Evolutionary conservation across 441 rosid species (phyloP).

Genomic region (Euphorbia corollata): DNA sequence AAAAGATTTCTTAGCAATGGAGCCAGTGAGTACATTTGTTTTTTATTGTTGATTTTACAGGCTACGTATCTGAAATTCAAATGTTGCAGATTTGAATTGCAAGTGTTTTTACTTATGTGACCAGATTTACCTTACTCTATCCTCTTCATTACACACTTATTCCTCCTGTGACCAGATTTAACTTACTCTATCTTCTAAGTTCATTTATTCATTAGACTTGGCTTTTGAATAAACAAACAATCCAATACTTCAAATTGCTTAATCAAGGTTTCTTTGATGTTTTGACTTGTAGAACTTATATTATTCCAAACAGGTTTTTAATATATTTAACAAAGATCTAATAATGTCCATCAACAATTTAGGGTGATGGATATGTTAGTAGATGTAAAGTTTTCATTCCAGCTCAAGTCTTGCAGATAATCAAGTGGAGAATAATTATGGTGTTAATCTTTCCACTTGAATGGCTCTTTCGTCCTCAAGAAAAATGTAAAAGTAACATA

Average conservation of each 20-base stretch:
- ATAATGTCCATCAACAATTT: background rate
- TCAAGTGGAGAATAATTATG: background rate
- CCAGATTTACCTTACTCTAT: background rate
- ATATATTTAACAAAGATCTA: background rate
- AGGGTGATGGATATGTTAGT: background rate
- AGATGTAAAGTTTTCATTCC: background rate
- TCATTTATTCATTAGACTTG: background rate
- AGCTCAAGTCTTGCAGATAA: background rate
- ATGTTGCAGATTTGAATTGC: background rate
- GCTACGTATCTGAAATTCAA: background rate
- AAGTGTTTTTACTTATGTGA: background rate
- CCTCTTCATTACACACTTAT: background rate
- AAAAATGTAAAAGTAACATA: no score
- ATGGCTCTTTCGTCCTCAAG: background rate
- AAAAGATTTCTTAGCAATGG: conserved; percentile 40
- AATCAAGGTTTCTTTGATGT: background rate
- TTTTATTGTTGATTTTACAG: background rate
- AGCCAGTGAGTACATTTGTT: conserved; percentile 33
- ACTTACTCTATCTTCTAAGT: background rate
- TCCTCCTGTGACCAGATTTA: background rate
- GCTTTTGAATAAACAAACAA: background rate
- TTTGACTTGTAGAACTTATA: conserved; percentile 1
- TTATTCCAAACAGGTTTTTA: background rate
- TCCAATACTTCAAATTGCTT: background rate
- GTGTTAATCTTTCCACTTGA: background rate